Percentiles rank a stretch among this genome's conserved stretches.
phyloP scores from a whole-genome alignment of 2,329 filamentous ascomycete species.

The Colletotrichum sp. region DNA sequence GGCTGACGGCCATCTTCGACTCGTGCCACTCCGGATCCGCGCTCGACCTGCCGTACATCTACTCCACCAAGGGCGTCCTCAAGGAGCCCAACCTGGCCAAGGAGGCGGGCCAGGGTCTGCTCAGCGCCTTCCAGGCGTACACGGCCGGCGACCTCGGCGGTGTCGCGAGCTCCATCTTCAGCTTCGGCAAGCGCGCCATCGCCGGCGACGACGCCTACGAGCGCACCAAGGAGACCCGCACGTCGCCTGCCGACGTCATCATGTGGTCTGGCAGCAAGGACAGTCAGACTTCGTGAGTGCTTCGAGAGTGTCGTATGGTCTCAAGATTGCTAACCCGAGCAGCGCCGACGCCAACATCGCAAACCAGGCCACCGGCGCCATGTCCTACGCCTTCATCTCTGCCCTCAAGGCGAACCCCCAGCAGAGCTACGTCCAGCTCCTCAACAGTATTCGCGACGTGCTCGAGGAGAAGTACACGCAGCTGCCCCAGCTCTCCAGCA shows the following conservation, averaged over 20 bases:
- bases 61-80: constrained; percentile 80
- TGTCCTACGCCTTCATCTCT: constrained; percentile 97
- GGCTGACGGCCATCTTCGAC: constrained; percentile 83
- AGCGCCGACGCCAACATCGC: constrained; percentile 91
- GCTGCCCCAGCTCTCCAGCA: constrained; percentile 95
- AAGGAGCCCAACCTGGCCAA: constrained; percentile 84
- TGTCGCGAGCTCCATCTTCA: constrained; percentile 81
- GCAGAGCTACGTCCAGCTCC: constrained; percentile 93
- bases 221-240: constrained; percentile 86
- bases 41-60: constrained; percentile 79
- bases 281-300: constrained; percentile 78
- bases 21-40: constrained; percentile 82
- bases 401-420: constrained; percentile 91
- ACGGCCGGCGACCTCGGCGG: constrained; percentile 82
- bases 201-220: constrained; percentile 80
- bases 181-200: constrained; percentile 81
- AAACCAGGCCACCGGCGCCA: constrained; percentile 91
- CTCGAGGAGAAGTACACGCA: constrained; percentile 87
- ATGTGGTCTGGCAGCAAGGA: constrained; percentile 99
- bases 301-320: neutral
- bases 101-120: constrained; percentile 75
- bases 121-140: constrained; percentile 78
- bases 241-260: constrained; percentile 91
- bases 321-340: neutral
- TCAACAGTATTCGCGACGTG: constrained; percentile 95